Conservation (phyloP, 495 filamentous ascomycete species). For the Aspergillus asperescens region DNA sequence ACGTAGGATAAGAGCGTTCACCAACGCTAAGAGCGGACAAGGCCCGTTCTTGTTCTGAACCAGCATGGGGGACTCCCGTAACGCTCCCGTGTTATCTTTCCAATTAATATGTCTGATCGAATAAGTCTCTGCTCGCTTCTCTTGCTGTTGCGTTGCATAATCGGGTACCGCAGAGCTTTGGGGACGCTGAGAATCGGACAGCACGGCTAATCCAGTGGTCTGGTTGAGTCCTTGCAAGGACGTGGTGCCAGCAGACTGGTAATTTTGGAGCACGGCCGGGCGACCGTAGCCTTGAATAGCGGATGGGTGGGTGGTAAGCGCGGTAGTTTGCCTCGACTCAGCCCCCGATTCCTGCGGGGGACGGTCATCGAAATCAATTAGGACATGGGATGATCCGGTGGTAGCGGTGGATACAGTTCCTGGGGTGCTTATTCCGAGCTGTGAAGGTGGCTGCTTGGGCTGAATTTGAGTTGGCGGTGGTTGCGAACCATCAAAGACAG, state of each 20-base stretch:
- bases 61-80: slow-evolving; percentile 68
- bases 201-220: background rate
- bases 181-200: background rate
- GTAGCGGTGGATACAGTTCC: slow-evolving; percentile 26
- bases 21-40: slow-evolving; percentile 86
- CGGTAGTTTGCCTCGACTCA: slow-evolving; percentile 1
- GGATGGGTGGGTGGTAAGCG: slow-evolving; percentile 17
- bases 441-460: slow-evolving; percentile 16
- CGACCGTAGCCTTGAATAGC: background rate
- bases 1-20: slow-evolving; percentile 83
- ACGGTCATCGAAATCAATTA: slow-evolving; percentile 34
- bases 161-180: slow-evolving; percentile 22
- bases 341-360: slow-evolving; percentile 5
- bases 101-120: slow-evolving; percentile 66
- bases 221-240: slow-evolving; percentile 8
- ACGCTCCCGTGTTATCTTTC: slow-evolving; percentile 38
- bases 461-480: background rate
- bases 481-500: background rate
- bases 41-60: slow-evolving; percentile 92
- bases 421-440: slow-evolving; percentile 22
- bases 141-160: slow-evolving; percentile 34
- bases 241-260: slow-evolving; percentile 5
- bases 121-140: slow-evolving; percentile 59
- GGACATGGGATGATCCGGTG: slow-evolving; percentile 35
- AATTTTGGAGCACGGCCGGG: background rate